A percentile compares a stretch with the other conserved stretches of the same genome.
Evolutionary conservation across 1,139 yeast species (phyloP).

Genomic region (Saccharomyces hybrid): DNA sequence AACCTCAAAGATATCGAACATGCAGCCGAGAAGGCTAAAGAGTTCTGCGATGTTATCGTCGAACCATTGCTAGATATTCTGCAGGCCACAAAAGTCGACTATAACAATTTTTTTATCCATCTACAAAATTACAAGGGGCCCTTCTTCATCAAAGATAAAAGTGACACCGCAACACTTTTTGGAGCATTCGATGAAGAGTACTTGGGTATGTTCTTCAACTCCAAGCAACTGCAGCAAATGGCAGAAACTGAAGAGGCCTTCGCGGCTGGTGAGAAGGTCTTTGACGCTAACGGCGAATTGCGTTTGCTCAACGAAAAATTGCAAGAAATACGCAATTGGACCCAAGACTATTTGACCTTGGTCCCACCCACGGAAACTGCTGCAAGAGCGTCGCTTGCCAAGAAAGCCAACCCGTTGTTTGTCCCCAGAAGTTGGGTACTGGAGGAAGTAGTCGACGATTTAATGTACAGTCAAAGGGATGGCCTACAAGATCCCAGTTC

Average conservation of each 20-base stretch:
- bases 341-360: conserved; percentile 35
- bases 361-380: conserved; percentile 31
- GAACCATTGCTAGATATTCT: conserved; percentile 59
- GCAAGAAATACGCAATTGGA: conserved; percentile 34
- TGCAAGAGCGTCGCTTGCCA: conserved; percentile 38
- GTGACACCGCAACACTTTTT: conserved; percentile 13
- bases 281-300: conserved; percentile 13
- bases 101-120: conserved; percentile 64
- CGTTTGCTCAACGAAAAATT: conserved; percentile 27
- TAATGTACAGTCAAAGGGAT: conserved; percentile 27
- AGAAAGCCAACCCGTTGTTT: conserved; percentile 61
- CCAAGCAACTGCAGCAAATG: conserved; percentile 17
- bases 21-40: conserved; percentile 10
- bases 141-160: conserved; percentile 6
- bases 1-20: conserved; percentile 8
- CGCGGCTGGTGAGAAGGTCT: background rate
- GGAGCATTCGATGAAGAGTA: conserved; percentile 28
- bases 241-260: conserved; percentile 6
- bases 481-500: conserved; percentile 21
- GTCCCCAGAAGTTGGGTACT: conserved; percentile 82
- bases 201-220: conserved; percentile 35
- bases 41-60: conserved; percentile 33
- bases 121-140: conserved; percentile 40
- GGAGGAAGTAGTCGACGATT: conserved; percentile 62
- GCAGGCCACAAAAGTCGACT: conserved; percentile 59